These are phyloP conservation scores for Colletotrichum spaethianum DNA, from an alignment of 2,329 filamentous ascomycete genomes.

Conservation along the genomic window DNA sequence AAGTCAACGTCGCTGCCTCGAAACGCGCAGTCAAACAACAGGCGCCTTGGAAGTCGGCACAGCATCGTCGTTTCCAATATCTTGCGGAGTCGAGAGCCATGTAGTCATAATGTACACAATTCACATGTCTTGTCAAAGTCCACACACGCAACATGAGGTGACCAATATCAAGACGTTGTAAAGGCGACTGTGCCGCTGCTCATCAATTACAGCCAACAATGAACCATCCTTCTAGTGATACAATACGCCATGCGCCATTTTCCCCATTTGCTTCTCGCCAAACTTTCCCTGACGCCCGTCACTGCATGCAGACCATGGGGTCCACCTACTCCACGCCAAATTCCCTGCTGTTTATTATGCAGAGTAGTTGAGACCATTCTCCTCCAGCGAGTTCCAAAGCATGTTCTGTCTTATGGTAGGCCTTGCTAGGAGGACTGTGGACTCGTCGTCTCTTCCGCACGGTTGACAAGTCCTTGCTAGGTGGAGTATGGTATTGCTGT, in stretches of 20 bases:
- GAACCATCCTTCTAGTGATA: conserved; percentile 12
- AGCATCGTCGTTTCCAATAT: not conserved
- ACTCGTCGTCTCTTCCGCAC: not conserved
- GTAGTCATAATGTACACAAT: not conserved
- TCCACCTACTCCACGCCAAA: not conserved
- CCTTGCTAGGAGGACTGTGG: not conserved
- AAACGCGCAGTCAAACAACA: not conserved
- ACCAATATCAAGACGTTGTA: not conserved
- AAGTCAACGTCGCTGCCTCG: not conserved
- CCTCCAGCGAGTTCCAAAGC: not conserved
- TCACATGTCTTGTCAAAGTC: not conserved
- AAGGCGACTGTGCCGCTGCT: not conserved
- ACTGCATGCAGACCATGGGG: not conserved
- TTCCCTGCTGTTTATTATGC: not conserved
- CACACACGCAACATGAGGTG: too few relatives aligned
- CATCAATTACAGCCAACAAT: not conserved
- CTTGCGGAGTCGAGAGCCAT: not conserved
- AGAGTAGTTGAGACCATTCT: not conserved
- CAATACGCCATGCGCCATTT: conserved; percentile 23
- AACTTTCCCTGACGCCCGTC: not conserved
- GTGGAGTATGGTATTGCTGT: not conserved
- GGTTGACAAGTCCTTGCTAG: not conserved
- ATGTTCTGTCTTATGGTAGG: not conserved
- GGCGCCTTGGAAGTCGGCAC: not conserved
- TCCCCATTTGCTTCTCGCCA: not conserved